phyloP scores from a whole-genome alignment of 2,329 filamentous ascomycete species.

The Gremmenia infestans region DNA sequence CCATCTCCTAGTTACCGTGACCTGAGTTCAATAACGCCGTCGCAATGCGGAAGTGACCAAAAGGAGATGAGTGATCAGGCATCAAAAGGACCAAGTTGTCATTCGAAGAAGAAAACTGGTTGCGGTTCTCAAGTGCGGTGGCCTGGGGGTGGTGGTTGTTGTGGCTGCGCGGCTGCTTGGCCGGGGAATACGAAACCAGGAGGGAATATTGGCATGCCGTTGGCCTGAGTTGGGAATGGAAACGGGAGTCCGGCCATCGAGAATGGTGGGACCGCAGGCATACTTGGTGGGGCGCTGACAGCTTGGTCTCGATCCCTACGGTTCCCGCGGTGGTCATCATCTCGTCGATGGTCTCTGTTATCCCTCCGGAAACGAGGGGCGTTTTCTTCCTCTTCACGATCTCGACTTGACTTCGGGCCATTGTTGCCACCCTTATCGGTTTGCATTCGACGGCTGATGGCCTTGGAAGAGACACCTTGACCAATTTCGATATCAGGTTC shows the following conservation, averaged over 20 bases:
- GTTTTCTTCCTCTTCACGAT: conserved; percentile 29
- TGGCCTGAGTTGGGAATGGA: conserved; percentile 39
- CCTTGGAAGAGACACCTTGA: conserved; percentile 93
- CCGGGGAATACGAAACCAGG: conserved; percentile 39
- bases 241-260: conserved; percentile 27
- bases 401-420: conserved; percentile 52
- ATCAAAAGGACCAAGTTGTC: not conserved
- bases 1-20: no score
- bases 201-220: conserved; percentile 45
- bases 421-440: conserved; percentile 62
- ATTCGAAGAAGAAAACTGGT: not conserved
- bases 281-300: conserved; percentile 13
- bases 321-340: conserved; percentile 11
- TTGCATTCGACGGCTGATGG: conserved; percentile 64
- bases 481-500: conserved; percentile 99
- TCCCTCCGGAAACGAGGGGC: conserved; percentile 18
- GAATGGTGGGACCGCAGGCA: conserved; percentile 18
- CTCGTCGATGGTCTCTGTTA: conserved; percentile 14
- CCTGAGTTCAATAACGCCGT: no score
- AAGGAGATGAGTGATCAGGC: conserved; percentile 1
- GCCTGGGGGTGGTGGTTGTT: conserved; percentile 20
- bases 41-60: no score
- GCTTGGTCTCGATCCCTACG: conserved; percentile 6
- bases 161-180: conserved; percentile 22
- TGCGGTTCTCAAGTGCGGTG: conserved; percentile 5